phyloP scores from a whole-genome alignment of 73 alveolate species.

The Tetrahymena malaccensis region DNA sequence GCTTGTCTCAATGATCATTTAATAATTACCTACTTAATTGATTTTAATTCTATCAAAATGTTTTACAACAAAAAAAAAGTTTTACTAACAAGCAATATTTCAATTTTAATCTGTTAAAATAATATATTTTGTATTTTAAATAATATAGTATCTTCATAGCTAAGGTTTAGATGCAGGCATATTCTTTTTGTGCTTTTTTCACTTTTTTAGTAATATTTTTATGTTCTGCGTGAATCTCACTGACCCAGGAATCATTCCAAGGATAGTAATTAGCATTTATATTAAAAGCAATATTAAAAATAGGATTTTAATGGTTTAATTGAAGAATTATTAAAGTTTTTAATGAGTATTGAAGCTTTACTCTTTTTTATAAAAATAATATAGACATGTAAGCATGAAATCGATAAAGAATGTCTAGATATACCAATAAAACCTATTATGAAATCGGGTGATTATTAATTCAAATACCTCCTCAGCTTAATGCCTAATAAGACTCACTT shows the following conservation, averaged over 20 bases:
- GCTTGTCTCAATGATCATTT: background rate
- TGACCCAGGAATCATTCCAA: slow-evolving; percentile 43
- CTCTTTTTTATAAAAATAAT: background rate
- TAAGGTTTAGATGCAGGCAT: background rate
- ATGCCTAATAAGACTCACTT: slow-evolving; percentile 1
- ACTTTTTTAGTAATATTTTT: background rate
- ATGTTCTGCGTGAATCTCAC: slow-evolving; percentile 6
- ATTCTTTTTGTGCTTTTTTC: background rate
- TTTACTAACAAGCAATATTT: background rate
- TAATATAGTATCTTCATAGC: slow-evolving; percentile 1
- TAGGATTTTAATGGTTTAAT: background rate
- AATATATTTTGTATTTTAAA: background rate
- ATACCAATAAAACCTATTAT: background rate
- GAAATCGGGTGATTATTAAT: slow-evolving; percentile 3
- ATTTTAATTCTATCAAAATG: background rate
- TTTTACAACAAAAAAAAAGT: background rate
- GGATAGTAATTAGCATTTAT: slow-evolving; percentile 1
- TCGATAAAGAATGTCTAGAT: slow-evolving; percentile 23
- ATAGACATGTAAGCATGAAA: slow-evolving; percentile 21
- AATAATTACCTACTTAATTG: background rate
- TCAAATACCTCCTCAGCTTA: background rate
- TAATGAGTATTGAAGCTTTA: background rate
- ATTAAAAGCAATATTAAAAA: no score
- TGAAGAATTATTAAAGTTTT: background rate
- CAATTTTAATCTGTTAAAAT: background rate